A percentile compares a stretch with the other conserved stretches of the same genome.
Conservation (phyloP, 371 early-diverging fungal genomes). For the Pancytospora philotis region DNA sequence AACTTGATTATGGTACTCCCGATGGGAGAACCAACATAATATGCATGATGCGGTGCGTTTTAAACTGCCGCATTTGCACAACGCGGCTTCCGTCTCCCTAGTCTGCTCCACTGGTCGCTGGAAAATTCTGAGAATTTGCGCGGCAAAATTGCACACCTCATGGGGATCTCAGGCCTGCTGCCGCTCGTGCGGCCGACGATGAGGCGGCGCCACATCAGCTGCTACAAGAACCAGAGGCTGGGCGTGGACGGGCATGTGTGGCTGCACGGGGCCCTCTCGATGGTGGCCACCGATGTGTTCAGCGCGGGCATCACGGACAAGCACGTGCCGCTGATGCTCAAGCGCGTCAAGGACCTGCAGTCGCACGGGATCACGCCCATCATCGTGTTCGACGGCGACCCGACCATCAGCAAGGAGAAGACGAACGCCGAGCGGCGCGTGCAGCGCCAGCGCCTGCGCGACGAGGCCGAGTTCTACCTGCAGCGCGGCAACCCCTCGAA, state of each 20-base stretch:
- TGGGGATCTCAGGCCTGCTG: constrained; percentile 60
- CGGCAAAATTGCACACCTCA: too few relatives aligned
- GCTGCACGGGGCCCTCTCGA: constrained; percentile 46
- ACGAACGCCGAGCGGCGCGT: constrained; percentile 67
- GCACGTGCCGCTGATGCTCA: constrained; percentile 40
- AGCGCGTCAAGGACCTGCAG: constrained; percentile 42
- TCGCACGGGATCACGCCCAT: constrained; percentile 62
- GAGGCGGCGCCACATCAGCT: constrained; percentile 26
- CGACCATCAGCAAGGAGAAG: constrained; percentile 68
- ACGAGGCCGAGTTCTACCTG: constrained; percentile 35
- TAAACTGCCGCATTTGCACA: too few relatives aligned
- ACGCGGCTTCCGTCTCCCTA: too few relatives aligned
- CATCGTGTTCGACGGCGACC: constrained; percentile 86
- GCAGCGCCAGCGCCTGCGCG: constrained; percentile 30
- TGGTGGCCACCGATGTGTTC: constrained; percentile 53
- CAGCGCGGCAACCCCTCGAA: constrained; percentile 25
- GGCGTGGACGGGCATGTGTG: constrained; percentile 60
- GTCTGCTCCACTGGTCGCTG: too few relatives aligned
- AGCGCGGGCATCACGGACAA: constrained; percentile 23
- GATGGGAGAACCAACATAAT: too few relatives aligned
- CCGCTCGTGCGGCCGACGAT: constrained; percentile 55
- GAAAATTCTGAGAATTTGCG: too few relatives aligned
- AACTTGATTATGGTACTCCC: too few relatives aligned
- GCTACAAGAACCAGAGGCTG: constrained; percentile 39
- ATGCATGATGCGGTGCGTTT: too few relatives aligned